These are phyloP conservation scores for Scytalidium sp. DNA, from an alignment of 2,329 filamentous ascomycete species.

Conservation along the genomic window DNA sequence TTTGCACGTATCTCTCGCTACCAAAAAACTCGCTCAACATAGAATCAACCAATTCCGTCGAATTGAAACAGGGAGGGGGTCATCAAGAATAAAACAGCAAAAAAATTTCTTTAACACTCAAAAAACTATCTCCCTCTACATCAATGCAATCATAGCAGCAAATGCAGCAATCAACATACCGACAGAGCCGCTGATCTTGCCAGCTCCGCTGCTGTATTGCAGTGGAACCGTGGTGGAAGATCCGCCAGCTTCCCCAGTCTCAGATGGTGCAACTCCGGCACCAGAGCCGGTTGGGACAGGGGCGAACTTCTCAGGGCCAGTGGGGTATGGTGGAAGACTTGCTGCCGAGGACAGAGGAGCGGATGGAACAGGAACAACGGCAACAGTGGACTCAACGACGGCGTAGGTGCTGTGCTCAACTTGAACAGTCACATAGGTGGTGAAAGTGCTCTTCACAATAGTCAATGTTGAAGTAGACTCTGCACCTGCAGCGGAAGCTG, in stretches of 20 bases:
- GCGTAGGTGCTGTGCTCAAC: conserved; percentile 7
- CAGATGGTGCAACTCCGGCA: conserved; percentile 3
- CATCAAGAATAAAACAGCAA: neutral
- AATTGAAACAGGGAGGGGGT: neutral
- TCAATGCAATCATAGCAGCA: conserved; percentile 8
- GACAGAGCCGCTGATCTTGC: conserved; percentile 5
- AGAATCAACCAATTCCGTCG: neutral
- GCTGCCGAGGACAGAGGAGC: neutral
- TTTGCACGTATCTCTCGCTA: neutral
- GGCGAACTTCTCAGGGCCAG: conserved; percentile 1
- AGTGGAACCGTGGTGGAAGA: neutral
- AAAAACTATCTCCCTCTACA: conserved; percentile 2
- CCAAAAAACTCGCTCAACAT: neutral
- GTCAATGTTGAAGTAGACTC: conserved; percentile 10
- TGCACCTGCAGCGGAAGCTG: neutral
- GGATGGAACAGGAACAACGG: neutral
- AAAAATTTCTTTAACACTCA: neutral
- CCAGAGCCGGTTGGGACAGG: neutral
- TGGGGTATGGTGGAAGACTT: conserved; percentile 8
- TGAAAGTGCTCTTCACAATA: conserved; percentile 13
- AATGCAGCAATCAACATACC: conserved; percentile 6
- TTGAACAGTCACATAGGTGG: conserved; percentile 9
- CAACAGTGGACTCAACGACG: conserved; percentile 1
- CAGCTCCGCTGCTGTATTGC: conserved; percentile 5
- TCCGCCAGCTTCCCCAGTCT: neutral